Conservation (phyloP, 306 rosid species). For the Cucumis hystrix region DNA sequence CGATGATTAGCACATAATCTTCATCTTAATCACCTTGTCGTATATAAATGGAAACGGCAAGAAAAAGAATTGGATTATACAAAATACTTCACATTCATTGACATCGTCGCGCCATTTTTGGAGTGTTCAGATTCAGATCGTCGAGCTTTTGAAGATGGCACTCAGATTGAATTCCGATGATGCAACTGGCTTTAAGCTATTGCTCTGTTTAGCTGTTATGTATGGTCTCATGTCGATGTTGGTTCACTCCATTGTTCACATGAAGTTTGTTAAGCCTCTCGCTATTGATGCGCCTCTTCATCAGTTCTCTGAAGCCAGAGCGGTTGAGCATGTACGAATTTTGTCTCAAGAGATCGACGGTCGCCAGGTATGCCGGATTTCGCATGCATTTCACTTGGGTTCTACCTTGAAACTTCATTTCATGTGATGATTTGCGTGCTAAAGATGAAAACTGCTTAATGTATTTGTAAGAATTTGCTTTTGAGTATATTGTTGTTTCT, state of each 20-base stretch:
- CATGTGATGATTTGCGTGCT: background rate
- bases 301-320: constrained; percentile 83
- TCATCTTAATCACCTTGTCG: background rate
- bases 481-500: constrained; percentile 7
- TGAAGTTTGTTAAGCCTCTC: constrained; percentile 72
- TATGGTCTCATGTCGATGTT: constrained; percentile 61
- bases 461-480: constrained; percentile 15
- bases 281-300: constrained; percentile 57
- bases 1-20: background rate
- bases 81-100: constrained; percentile 3
- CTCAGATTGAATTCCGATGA: constrained; percentile 40
- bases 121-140: background rate
- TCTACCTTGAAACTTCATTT: background rate
- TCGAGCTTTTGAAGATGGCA: constrained; percentile 26
- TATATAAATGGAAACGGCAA: background rate
- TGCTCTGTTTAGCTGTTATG: constrained; percentile 31
- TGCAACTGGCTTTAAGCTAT: constrained; percentile 47
- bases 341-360: constrained; percentile 81
- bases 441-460: background rate
- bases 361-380: constrained; percentile 47
- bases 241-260: constrained; percentile 42
- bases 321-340: constrained; percentile 57
- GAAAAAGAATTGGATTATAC: background rate
- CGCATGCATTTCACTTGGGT: background rate
- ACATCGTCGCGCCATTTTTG: background rate